These are phyloP conservation scores for Zanthoxylum bungeanum DNA, from an alignment of 345 rosid genomes.

Conservation along the genomic window DNA sequence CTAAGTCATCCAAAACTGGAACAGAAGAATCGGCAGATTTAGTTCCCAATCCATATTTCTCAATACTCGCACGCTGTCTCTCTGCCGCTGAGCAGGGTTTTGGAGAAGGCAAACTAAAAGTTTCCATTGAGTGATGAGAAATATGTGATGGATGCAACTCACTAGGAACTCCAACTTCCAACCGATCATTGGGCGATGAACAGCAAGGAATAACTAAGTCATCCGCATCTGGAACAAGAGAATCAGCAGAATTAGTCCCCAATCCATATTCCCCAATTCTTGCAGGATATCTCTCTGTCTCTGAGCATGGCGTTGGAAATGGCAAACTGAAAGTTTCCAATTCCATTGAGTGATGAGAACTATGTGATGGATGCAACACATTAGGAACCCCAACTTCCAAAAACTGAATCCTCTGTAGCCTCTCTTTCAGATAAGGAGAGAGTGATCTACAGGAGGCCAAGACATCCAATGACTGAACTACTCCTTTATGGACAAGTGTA, in stretches of 20 bases:
- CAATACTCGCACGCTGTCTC: constrained; percentile 6
- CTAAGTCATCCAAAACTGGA: constrained; percentile 15
- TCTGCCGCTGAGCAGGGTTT: constrained; percentile 14
- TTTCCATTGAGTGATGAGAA: constrained; percentile 14
- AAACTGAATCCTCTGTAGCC: constrained; percentile 41
- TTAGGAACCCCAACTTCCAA: constrained; percentile 24
- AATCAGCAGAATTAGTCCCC: constrained; percentile 14
- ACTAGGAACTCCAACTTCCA: constrained; percentile 21
- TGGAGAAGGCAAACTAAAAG: constrained; percentile 18
- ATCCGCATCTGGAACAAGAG: constrained; percentile 18
- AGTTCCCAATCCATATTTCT: constrained; percentile 17
- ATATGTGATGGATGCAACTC: constrained; percentile 20
- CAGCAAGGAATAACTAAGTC: constrained; percentile 11
- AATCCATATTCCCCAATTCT: constrained; percentile 10
- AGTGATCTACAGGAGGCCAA: constrained; percentile 38
- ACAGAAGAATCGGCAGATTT: constrained; percentile 16
- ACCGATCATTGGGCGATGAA: neutral
- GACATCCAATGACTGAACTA: constrained; percentile 47
- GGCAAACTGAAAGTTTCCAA: constrained; percentile 20
- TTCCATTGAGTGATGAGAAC: constrained; percentile 15
- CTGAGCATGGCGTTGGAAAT: constrained; percentile 15
- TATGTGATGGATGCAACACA: constrained; percentile 19
- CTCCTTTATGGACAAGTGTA: constrained; percentile 57
- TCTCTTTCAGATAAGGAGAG: constrained; percentile 50
- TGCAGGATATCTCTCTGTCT: constrained; percentile 14